These are phyloP conservation scores for Lentinula lateritia DNA, from an alignment of 768 basidiomycete genomes.

Conservation along the genomic window DNA sequence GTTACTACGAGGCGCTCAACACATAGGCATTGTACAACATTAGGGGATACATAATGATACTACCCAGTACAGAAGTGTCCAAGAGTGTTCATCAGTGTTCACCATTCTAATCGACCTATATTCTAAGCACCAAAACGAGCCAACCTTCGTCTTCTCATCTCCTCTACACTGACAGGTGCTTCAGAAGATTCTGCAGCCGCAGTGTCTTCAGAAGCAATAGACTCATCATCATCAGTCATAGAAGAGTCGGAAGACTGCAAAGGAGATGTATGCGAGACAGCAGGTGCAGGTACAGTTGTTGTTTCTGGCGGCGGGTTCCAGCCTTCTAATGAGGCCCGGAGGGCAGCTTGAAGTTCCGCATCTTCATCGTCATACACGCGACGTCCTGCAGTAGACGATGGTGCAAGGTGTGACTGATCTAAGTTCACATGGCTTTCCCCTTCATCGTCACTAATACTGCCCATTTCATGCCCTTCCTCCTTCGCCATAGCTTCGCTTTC, in stretches of 20 bases:
- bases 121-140: conserved; percentile 54
- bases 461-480: conserved; percentile 15
- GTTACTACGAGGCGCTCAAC: no score
- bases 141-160: conserved; percentile 57
- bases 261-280: not conserved
- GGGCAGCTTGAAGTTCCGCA: conserved; percentile 79
- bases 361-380: conserved; percentile 84
- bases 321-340: conserved; percentile 70
- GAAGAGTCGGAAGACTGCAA: conserved; percentile 7
- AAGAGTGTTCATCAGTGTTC: not conserved
- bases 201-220: conserved; percentile 31
- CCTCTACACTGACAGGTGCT: conserved; percentile 47
- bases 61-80: no score
- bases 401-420: conserved; percentile 7
- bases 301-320: conserved; percentile 30
- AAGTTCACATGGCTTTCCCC: conserved; percentile 17
- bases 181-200: conserved; percentile 11
- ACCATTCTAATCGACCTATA: not conserved
- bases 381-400: conserved; percentile 13
- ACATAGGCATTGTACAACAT: no score
- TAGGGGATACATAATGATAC: no score
- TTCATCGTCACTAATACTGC: conserved; percentile 8
- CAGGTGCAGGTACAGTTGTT: not conserved
- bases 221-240: conserved; percentile 28
- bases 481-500: conserved; percentile 49